phyloP scores from a whole-genome alignment of 1,284 basidiomycete species.

The Coriolopsis trogii region DNA sequence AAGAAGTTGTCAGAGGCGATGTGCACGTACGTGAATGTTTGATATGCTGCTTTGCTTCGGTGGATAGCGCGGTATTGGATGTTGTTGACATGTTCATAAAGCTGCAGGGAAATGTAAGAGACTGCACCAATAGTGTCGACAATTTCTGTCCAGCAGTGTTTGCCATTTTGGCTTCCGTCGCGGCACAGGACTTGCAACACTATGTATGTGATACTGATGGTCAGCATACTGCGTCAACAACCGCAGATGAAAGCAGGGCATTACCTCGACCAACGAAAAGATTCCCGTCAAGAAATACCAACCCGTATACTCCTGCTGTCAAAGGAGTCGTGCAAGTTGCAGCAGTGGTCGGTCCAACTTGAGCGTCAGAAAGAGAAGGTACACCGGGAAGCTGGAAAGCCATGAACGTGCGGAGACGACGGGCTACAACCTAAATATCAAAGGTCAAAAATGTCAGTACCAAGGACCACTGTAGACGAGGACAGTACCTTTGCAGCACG shows the following conservation, averaged over 20 bases:
- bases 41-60: not conserved
- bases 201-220: not conserved
- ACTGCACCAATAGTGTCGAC: not conserved
- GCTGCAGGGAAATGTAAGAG: conserved; percentile 2
- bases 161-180: not conserved
- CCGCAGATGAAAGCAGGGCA: not conserved
- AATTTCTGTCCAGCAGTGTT: not conserved
- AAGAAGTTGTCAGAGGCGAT: not conserved
- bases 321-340: too few species aligned
- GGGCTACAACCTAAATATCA: not conserved
- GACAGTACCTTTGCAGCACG: not conserved
- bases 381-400: too few species aligned
- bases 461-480: too few species aligned
- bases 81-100: not conserved
- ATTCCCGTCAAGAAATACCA: too few species aligned
- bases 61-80: not conserved
- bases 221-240: too few species aligned
- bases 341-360: too few species aligned
- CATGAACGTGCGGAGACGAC: too few species aligned
- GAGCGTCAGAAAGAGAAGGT: too few species aligned
- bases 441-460: too few species aligned
- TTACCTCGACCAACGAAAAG: not conserved
- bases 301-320: too few species aligned
- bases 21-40: not conserved
- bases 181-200: not conserved